phyloP scores from a whole-genome alignment of 768 basidiomycete species.

The Termitomyces sp. region DNA sequence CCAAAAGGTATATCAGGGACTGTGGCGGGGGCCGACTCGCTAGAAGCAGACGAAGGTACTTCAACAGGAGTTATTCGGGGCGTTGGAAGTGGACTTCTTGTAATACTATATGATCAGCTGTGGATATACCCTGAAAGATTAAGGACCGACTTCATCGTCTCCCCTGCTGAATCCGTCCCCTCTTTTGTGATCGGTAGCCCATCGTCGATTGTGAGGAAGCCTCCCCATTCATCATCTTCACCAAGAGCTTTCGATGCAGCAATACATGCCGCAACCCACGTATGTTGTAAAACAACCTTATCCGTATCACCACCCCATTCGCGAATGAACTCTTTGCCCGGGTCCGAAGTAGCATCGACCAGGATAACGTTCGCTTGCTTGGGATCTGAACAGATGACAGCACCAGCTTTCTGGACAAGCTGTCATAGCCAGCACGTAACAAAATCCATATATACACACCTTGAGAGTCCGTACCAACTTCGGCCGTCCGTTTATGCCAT shows the following conservation, averaged over 20 bases:
- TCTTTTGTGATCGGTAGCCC: constrained; percentile 35
- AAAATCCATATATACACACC: constrained; percentile 28
- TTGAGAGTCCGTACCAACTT: constrained; percentile 47
- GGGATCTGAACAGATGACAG: constrained; percentile 45
- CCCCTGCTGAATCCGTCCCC: constrained; percentile 32
- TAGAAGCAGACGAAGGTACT: constrained; percentile 1
- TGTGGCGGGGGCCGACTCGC: neutral
- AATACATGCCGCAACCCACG: constrained; percentile 50
- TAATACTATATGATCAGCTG: constrained; percentile 14
- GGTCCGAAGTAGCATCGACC: constrained; percentile 48
- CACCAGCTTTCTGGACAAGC: constrained; percentile 48
- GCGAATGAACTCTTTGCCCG: constrained; percentile 53
- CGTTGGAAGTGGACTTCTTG: constrained; percentile 61
- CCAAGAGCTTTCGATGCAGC: constrained; percentile 39
- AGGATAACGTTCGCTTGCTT: constrained; percentile 54
- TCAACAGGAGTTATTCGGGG: constrained; percentile 54
- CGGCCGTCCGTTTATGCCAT: constrained; percentile 44
- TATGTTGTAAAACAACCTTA: constrained; percentile 50
- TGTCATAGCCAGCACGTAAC: neutral
- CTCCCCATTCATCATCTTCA: constrained; percentile 52
- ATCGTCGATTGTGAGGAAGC: constrained; percentile 34
- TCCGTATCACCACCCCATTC: constrained; percentile 50
- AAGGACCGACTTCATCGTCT: constrained; percentile 40
- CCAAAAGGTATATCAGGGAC: neutral
- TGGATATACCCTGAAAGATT: neutral